Base-by-base conservation (phyloP, 805 yeast species). In the Lachancea cidri region DNA sequence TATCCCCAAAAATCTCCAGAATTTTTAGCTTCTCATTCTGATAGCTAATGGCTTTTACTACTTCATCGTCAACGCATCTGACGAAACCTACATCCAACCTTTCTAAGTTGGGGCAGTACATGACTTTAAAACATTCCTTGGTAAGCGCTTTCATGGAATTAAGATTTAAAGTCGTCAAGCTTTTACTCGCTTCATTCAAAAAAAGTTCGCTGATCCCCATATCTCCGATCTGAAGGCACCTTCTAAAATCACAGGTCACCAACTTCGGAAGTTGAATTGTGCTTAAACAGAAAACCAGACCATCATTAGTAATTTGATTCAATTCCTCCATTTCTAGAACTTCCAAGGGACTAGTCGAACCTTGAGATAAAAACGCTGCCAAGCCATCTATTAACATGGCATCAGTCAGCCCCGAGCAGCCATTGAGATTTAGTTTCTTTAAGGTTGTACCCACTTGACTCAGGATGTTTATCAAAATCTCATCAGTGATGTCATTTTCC, bases 1-100 rank as follows among this genome's bases (percentile, higher is more conserved):
- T 85, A 55, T 83, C 71, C 1, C 96, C 96, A 58, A 81, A 87
- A 13, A 86, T 89, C 52, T 86, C 94, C 41, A 91, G 57, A 13
- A 84, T 70, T 35, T 72, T 70, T 42, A 91, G 62, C 35, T 75
- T 75, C 0, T 79, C 74, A 47, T 93, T 85, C 8, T 74, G 70
- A 19, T 71, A 63, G 2, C 83, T 73, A 16, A 87, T 50, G 20
- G 72, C 54, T 18, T 74, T 75, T n/a, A 89, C 58, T 0, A 78
- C 73, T 15, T 70, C 73, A 60, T 91, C 86, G 55, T 87, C 87
- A 9, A 86, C 74, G 16, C 78, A 68, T 30, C 94, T 68, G 2
- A 87, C 85, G 62, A 91, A 91, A 0, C 97, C 94, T 11, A 80
- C 56, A 58, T 91, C 93, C 14, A 86, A 52, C 25, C 77, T 72